Conservation (phyloP, 805 yeast genomes). For the Zygoascus bituminiphila region DNA sequence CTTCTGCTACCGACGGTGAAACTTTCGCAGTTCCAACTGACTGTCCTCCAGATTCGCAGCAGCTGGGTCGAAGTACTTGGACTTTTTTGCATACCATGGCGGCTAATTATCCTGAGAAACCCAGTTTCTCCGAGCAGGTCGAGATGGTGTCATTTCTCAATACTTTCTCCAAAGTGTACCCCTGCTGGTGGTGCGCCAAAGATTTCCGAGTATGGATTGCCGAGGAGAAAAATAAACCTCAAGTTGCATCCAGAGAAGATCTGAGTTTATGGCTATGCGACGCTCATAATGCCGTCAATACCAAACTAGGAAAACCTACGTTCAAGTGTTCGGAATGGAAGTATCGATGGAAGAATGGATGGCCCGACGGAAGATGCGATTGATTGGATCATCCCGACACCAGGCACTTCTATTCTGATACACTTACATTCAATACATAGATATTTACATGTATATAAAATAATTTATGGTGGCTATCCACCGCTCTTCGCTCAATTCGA, state of each 20-base stretch:
- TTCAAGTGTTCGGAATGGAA: conserved; percentile 90
- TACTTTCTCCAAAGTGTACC: conserved; percentile 73
- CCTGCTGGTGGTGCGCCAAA: conserved; percentile 88
- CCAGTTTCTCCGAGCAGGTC: conserved; percentile 51
- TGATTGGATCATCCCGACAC: conserved; percentile 14
- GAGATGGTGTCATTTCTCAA: conserved; percentile 65
- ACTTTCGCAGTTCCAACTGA: conserved; percentile 30
- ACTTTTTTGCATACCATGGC: conserved; percentile 84
- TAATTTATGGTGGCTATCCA: background rate
- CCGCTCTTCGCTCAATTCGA: background rate
- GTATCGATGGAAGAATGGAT: conserved; percentile 91
- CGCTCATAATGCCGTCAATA: conserved; percentile 92
- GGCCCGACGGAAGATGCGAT: conserved; percentile 60
- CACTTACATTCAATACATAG: background rate
- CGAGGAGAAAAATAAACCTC: conserved; percentile 38
- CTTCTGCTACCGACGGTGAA: conserved; percentile 21
- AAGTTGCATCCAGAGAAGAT: conserved; percentile 48
- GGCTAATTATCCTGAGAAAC: conserved; percentile 73
- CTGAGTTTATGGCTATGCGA: conserved; percentile 89
- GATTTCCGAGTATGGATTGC: conserved; percentile 64
- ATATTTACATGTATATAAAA: background rate
- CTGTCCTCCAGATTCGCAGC: conserved; percentile 81
- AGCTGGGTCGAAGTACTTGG: conserved; percentile 85
- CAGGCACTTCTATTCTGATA: no score
- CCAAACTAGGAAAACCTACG: conserved; percentile 71